These are phyloP conservation scores for Trichophyton verrucosum DNA, from an alignment of 2,329 filamentous ascomycete genomes.

Conservation along the genomic window DNA sequence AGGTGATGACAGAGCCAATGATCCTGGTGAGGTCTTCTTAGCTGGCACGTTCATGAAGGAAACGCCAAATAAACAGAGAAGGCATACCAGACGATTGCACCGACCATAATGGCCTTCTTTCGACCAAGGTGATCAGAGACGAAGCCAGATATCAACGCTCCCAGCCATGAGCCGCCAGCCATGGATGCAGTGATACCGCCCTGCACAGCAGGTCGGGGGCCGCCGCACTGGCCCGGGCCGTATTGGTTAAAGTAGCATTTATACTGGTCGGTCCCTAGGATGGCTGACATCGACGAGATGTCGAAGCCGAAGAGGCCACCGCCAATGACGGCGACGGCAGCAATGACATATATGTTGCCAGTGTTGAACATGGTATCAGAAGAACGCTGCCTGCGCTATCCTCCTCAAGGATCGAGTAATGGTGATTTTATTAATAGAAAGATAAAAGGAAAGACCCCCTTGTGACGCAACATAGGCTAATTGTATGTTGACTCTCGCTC, in stretches of 20 bases:
- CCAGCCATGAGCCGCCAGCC: slow-evolving; percentile 58
- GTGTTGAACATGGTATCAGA: slow-evolving; percentile 1
- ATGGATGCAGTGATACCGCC: slow-evolving; percentile 52
- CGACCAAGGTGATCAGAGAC: slow-evolving; percentile 28
- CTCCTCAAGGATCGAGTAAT: neutral
- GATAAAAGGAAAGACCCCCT: neutral
- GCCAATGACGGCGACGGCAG: slow-evolving; percentile 48
- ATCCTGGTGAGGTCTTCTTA: slow-evolving; percentile 23
- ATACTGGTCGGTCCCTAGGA: slow-evolving; percentile 56
- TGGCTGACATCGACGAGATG: slow-evolving; percentile 60
- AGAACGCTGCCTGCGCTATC: neutral
- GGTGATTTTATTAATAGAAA: neutral
- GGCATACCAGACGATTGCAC: slow-evolving; percentile 38
- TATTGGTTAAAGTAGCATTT: slow-evolving; percentile 57
- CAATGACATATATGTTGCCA: slow-evolving; percentile 45
- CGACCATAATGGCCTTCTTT: slow-evolving; percentile 41
- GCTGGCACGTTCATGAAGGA: neutral
- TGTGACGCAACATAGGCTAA: neutral
- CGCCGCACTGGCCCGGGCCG: slow-evolving; percentile 31
- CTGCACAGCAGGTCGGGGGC: slow-evolving; percentile 43
- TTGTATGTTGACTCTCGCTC: neutral
- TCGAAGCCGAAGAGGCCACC: slow-evolving; percentile 68
- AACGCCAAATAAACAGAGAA: slow-evolving; percentile 5
- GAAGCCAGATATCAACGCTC: slow-evolving; percentile 36
- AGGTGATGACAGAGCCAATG: slow-evolving; percentile 48